A percentile compares a stretch with the other conserved stretches of the same genome.
Evolutionary conservation across 768 basidiomycete genomes (phyloP).

Genomic region (Tephrocybe sp.): DNA sequence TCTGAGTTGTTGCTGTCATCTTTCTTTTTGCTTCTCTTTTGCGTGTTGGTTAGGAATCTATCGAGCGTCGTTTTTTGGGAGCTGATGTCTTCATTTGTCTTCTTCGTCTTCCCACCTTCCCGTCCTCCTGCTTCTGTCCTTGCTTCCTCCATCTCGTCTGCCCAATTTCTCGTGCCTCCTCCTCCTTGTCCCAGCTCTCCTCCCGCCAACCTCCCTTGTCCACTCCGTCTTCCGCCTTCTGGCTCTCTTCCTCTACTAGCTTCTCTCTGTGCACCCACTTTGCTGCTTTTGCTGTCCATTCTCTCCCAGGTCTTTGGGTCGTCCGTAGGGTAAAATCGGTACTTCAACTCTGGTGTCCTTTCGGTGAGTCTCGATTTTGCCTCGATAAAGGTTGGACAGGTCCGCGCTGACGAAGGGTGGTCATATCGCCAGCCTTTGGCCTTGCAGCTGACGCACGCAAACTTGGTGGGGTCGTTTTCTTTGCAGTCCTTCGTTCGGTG

Average conservation of each 20-base stretch:
- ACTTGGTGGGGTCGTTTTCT: not conserved
- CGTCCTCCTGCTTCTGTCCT: too few relatives aligned
- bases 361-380: slow-evolving; percentile 4
- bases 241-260: too few relatives aligned
- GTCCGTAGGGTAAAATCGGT: slow-evolving; percentile 13
- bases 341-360: slow-evolving; percentile 11
- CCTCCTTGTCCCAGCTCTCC: not conserved
- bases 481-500: slow-evolving; percentile 21
- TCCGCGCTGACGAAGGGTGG: slow-evolving; percentile 24
- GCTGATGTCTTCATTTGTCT: too few relatives aligned
- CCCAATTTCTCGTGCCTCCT: not conserved
- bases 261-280: too few relatives aligned
- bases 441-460: slow-evolving; percentile 23
- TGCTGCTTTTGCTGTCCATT: not conserved
- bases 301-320: slow-evolving; percentile 12
- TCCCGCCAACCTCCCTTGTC: not conserved
- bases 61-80: too few relatives aligned
- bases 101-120: too few relatives aligned
- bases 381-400: slow-evolving; percentile 21
- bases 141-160: not conserved
- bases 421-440: slow-evolving; percentile 5
- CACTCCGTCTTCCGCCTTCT: not conserved
- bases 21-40: too few relatives aligned
- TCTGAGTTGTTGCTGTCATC: too few relatives aligned
- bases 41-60: too few relatives aligned